These are phyloP conservation scores for Excoecaria cochinchinensis DNA, from an alignment of 345 rosid species.

Conservation along the genomic window DNA sequence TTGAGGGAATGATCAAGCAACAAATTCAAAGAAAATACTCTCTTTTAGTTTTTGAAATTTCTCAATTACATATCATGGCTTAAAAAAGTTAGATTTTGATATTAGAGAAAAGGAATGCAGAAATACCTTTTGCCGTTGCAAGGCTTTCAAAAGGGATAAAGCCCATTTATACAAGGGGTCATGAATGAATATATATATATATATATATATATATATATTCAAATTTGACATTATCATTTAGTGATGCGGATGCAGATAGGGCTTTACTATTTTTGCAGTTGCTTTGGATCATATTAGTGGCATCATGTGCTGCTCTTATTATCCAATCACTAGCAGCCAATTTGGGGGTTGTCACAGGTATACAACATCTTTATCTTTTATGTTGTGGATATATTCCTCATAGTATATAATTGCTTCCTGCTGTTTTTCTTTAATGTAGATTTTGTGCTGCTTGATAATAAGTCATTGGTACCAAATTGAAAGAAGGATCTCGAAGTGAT, in stretches of 20 bases:
- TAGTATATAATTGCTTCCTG: neutral
- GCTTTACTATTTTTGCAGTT: conserved; percentile 43
- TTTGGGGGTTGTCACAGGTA: too few relatives aligned
- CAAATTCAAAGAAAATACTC: too few relatives aligned
- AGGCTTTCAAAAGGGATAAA: conserved; percentile 88
- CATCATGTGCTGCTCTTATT: conserved; percentile 88
- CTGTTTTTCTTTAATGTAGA: conserved; percentile 6
- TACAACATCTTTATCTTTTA: neutral
- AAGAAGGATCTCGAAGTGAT: too few relatives aligned
- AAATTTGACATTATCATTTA: too few relatives aligned
- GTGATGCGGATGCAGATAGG: neutral
- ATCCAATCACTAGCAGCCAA: too few relatives aligned
- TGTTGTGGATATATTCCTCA: neutral
- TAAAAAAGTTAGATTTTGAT: neutral
- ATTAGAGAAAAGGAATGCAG: neutral
- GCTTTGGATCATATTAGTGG: conserved; percentile 90
- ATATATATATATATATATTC: too few relatives aligned
- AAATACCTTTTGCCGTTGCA: conserved; percentile 96
- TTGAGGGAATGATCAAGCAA: too few relatives aligned
- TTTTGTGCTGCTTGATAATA: conserved; percentile 11
- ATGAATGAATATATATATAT: conserved; percentile 95
- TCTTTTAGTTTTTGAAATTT: too few relatives aligned
- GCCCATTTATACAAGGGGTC: conserved; percentile 99
- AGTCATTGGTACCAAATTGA: too few relatives aligned
- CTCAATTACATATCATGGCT: neutral